Conservation (phyloP, 192 early-diverging fungal species). For the Allomyces macrogynus region DNA sequence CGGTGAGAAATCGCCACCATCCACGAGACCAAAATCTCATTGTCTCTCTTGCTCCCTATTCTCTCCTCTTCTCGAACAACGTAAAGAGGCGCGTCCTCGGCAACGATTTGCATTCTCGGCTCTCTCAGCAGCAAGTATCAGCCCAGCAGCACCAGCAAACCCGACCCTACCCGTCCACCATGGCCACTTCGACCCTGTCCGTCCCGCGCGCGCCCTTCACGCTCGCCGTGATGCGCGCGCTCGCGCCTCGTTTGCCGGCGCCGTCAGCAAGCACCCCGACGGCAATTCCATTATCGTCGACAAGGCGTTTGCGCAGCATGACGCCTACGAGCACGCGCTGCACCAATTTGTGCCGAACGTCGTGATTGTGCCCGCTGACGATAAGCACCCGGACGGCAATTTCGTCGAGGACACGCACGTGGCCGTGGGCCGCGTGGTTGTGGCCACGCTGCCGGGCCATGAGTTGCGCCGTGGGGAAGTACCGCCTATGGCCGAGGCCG, state of each 20-base stretch:
- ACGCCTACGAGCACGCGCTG: slow-evolving; percentile 8
- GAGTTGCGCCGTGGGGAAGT: slow-evolving; percentile 9
- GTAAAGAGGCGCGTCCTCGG: no score
- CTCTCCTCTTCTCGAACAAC: no score
- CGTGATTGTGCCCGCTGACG: slow-evolving; percentile 7
- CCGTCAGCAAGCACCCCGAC: neutral
- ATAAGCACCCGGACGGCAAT: slow-evolving; percentile 16
- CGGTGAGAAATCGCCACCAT: no score
- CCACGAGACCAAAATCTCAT: no score
- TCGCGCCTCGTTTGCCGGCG: neutral
- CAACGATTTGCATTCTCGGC: no score
- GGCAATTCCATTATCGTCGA: slow-evolving; percentile 6
- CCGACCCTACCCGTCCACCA: neutral
- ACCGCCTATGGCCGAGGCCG: slow-evolving; percentile 1
- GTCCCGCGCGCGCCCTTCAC: neutral
- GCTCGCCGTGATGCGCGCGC: neutral
- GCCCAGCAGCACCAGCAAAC: no score
- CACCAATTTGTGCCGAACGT: neutral
- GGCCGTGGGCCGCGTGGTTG: slow-evolving; percentile 7
- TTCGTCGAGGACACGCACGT: slow-evolving; percentile 21
- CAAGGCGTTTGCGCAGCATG: slow-evolving; percentile 13
- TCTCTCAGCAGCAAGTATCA: no score
- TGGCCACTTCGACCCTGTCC: neutral
- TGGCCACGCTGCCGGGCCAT: slow-evolving; percentile 14
- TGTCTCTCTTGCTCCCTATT: no score